Percentiles rank a stretch among this genome's conserved stretches.
Evolutionary conservation across 306 rosid genomes (phyloP).

Genomic region (Biancaea sappan): DNA sequence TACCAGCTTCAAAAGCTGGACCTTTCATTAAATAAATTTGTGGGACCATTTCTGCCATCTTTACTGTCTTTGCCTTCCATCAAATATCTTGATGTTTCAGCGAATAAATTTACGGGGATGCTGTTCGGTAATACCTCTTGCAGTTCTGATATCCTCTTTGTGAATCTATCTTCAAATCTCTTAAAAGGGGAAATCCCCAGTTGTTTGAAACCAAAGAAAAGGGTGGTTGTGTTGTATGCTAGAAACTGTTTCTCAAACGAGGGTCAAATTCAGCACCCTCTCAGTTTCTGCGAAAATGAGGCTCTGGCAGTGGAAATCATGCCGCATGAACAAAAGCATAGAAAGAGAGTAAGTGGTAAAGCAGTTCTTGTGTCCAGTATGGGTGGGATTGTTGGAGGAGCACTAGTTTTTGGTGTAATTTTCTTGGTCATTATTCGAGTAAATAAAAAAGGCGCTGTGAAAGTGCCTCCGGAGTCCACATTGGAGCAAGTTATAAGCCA

Average conservation of each 20-base stretch:
- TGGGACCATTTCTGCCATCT: slow-evolving; percentile 72
- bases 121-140: slow-evolving; percentile 65
- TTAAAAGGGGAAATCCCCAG: slow-evolving; percentile 76
- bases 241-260: slow-evolving; percentile 68
- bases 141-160: slow-evolving; percentile 66
- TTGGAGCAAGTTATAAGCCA: slow-evolving; percentile 29
- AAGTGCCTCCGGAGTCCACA: slow-evolving; percentile 34
- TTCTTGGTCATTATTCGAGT: slow-evolving; percentile 50
- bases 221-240: slow-evolving; percentile 45
- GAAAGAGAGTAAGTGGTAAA: slow-evolving; percentile 32
- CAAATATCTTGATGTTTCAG: slow-evolving; percentile 68
- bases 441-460: slow-evolving; percentile 31
- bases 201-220: slow-evolving; percentile 55
- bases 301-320: slow-evolving; percentile 79
- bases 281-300: slow-evolving; percentile 67
- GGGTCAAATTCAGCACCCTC: slow-evolving; percentile 55
- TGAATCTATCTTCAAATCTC: slow-evolving; percentile 77
- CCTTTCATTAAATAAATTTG: slow-evolving; percentile 72
- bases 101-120: slow-evolving; percentile 77
- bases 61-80: slow-evolving; percentile 73
- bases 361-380: slow-evolving; percentile 54
- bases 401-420: slow-evolving; percentile 57
- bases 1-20: slow-evolving; percentile 81
- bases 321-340: slow-evolving; percentile 45
- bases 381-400: slow-evolving; percentile 59